A percentile compares a stretch with the other conserved stretches of the same genome.
Conservation (phyloP, 2,329 filamentous ascomycete species). For the Trichophyton benhamiae region DNA sequence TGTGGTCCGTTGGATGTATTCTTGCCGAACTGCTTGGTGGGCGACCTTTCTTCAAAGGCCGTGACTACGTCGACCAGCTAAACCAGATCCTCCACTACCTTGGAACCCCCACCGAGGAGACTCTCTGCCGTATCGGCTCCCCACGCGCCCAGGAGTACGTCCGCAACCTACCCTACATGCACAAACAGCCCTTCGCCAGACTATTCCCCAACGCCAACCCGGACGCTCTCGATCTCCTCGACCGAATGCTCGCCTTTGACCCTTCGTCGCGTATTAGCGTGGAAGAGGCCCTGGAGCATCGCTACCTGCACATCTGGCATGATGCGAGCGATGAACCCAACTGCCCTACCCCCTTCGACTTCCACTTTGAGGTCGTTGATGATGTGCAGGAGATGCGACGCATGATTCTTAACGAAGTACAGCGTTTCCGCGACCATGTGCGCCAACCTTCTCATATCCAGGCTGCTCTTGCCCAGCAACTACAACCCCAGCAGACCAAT, state of each 20-base stretch:
- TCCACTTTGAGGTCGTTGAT: conserved; percentile 95
- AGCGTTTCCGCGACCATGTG: conserved; percentile 60
- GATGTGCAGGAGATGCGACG: conserved; percentile 89
- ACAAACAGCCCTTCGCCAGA: conserved; percentile 75
- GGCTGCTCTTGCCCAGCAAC: conserved; percentile 23
- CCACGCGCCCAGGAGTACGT: conserved; percentile 97
- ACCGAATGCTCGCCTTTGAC: conserved; percentile 96
- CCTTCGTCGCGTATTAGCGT: conserved; percentile 86
- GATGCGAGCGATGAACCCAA: conserved; percentile 90
- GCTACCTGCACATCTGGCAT: conserved; percentile 96
- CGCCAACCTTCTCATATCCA: conserved; percentile 39
- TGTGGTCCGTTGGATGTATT: conserved; percentile 98
- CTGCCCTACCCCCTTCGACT: conserved; percentile 91
- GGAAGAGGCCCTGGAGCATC: conserved; percentile 89
- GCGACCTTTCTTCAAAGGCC: conserved; percentile 96
- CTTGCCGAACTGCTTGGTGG: conserved; percentile 90
- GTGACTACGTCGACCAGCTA: conserved; percentile 97
- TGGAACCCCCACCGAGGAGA: conserved; percentile 91
- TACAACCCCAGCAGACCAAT: conserved; percentile 35
- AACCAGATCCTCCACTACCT: conserved; percentile 99
- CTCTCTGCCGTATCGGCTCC: conserved; percentile 82
- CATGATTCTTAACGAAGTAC: conserved; percentile 94
- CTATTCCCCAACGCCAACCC: conserved; percentile 93
- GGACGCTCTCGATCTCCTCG: conserved; percentile 85
- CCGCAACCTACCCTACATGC: conserved; percentile 87